Evolutionary conservation across 1,284 basidiomycete genomes (phyloP).

Genomic region (Boletellus deceptivus): DNA sequence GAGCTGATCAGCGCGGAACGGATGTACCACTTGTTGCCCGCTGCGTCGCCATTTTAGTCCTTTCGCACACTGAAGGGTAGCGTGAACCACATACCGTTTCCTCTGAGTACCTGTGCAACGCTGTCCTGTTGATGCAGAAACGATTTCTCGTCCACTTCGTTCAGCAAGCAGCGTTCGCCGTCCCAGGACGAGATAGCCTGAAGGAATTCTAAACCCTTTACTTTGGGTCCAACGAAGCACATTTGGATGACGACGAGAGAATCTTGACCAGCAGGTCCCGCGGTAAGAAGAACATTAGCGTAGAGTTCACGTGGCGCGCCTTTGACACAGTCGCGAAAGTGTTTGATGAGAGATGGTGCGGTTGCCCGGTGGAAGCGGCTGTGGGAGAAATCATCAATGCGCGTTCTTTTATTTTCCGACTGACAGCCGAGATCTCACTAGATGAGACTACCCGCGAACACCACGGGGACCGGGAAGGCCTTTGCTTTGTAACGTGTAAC

Average conservation of each 20-base stretch:
- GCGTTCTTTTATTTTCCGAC: background rate
- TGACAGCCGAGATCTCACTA: slow-evolving; percentile 54
- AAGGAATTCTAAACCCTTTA: slow-evolving; percentile 76
- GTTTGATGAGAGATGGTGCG: slow-evolving; percentile 82
- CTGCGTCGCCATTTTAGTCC: slow-evolving; percentile 32
- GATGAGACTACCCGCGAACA: slow-evolving; percentile 88
- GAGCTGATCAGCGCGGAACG: slow-evolving; percentile 77
- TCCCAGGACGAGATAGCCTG: slow-evolving; percentile 85
- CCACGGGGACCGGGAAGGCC: slow-evolving; percentile 84
- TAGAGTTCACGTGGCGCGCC: slow-evolving; percentile 83
- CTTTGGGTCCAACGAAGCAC: slow-evolving; percentile 77
- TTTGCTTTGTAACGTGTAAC: slow-evolving; percentile 85
- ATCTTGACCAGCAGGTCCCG: slow-evolving; percentile 77
- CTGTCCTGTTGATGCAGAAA: slow-evolving; percentile 89
- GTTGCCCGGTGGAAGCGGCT: slow-evolving; percentile 84
- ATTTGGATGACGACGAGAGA: slow-evolving; percentile 88
- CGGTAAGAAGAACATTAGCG: slow-evolving; percentile 85
- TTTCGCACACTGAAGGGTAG: background rate
- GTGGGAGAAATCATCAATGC: slow-evolving; percentile 2
- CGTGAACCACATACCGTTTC: slow-evolving; percentile 52
- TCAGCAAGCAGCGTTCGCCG: slow-evolving; percentile 75
- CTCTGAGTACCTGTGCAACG: slow-evolving; percentile 83
- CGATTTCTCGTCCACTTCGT: slow-evolving; percentile 86
- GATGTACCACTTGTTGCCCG: slow-evolving; percentile 86
- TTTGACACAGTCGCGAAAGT: slow-evolving; percentile 92